phyloP scores from a whole-genome alignment of 306 rosid species.

The Trichosanthes truncata region DNA sequence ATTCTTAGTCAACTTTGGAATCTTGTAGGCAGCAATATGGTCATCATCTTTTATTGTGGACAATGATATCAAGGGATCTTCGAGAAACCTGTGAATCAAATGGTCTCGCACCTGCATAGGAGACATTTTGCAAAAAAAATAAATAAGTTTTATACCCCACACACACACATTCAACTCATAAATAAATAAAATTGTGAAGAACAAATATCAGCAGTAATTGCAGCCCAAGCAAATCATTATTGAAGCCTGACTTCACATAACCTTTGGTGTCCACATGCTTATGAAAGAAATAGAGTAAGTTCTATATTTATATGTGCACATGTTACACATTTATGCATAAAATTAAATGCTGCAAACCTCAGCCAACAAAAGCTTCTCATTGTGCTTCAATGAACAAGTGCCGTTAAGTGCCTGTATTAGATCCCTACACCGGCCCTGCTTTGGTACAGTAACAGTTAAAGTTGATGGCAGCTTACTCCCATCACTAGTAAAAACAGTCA shows the following conservation, averaged over 20 bases:
- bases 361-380: conserved; percentile 69
- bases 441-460: conserved; percentile 78
- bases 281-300: background rate
- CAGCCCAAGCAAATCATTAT: background rate
- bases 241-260: background rate
- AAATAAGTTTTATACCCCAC: background rate
- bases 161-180: background rate
- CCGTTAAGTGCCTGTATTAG: conserved; percentile 82
- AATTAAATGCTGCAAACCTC: conserved; percentile 42
- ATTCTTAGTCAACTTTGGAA: conserved; percentile 55
- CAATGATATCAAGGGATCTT: conserved; percentile 69
- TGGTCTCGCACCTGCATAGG: conserved; percentile 60
- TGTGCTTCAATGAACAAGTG: conserved; percentile 74
- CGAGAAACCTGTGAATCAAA: conserved; percentile 66
- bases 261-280: background rate
- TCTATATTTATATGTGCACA: background rate
- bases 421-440: conserved; percentile 95
- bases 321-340: background rate
- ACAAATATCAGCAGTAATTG: background rate
- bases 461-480: conserved; percentile 66
- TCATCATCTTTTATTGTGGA: conserved; percentile 85
- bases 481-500: conserved; percentile 66
- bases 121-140: background rate
- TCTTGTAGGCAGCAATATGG: conserved; percentile 71
- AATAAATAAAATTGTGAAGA: background rate